Conservation (phyloP, 139 green algal species). For the Chlorella sp. region DNA sequence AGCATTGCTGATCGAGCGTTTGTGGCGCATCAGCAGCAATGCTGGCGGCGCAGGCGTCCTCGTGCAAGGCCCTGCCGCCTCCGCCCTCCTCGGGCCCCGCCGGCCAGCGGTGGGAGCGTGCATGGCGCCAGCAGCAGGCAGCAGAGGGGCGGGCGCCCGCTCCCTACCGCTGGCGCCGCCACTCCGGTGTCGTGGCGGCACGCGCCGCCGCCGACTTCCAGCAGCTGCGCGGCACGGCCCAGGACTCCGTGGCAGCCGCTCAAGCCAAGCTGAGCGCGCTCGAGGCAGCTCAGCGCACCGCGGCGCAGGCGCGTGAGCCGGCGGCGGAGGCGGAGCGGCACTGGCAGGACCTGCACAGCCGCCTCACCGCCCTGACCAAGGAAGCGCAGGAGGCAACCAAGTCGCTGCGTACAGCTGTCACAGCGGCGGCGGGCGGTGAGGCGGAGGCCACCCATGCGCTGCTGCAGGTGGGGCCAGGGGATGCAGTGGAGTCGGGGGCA, state of each 20-base stretch:
- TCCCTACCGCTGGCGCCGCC: not conserved
- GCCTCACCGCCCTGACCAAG: not conserved
- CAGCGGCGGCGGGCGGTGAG: conserved; percentile 5
- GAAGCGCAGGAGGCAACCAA: not conserved
- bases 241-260: not conserved
- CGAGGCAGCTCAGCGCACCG: conserved; percentile 20
- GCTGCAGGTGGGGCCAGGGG: not conserved
- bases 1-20: too few species aligned
- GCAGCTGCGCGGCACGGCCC: conserved; percentile 8
- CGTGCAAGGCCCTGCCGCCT: too few species aligned
- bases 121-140: not conserved
- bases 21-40: too few species aligned
- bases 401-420: conserved; percentile 5
- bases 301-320: not conserved
- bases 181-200: not conserved
- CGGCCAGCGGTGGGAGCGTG: too few species aligned
- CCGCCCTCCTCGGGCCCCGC: too few species aligned
- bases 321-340: conserved; percentile 27
- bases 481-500: too few species aligned
- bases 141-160: not conserved
- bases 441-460: conserved; percentile 14
- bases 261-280: conserved; percentile 34
- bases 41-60: too few species aligned
- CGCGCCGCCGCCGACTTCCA: conserved; percentile 16
- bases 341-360: conserved; percentile 13